Conservation (phyloP, 108 stramenopile species). For the Cyclotella baltica region DNA sequence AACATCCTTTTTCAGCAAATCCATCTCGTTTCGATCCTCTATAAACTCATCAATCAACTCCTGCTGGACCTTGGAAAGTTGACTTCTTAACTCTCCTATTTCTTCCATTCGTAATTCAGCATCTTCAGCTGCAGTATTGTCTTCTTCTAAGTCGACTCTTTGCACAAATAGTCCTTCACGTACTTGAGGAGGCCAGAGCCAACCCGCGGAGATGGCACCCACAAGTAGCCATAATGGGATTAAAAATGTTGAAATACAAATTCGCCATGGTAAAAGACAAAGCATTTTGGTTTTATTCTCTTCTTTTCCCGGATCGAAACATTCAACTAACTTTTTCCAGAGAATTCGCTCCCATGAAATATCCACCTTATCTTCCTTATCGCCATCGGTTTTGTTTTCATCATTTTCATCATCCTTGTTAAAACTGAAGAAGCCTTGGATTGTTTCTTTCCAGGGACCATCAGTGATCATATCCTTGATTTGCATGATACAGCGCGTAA, state of each 20-base stretch:
- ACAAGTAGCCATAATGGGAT: slow-evolving; percentile 81
- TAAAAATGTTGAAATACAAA: slow-evolving; percentile 61
- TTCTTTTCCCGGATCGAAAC: slow-evolving; percentile 74
- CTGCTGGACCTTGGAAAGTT: slow-evolving; percentile 57
- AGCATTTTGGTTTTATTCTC: slow-evolving; percentile 61
- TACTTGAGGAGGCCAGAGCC: slow-evolving; percentile 88
- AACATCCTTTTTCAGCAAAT: slow-evolving; percentile 64
- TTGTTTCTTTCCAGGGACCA: slow-evolving; percentile 45
- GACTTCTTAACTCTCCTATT: slow-evolving; percentile 61
- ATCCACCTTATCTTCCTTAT: slow-evolving; percentile 17
- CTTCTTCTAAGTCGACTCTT: slow-evolving; percentile 66
- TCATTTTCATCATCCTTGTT: slow-evolving; percentile 32
- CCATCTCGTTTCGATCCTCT: slow-evolving; percentile 72
- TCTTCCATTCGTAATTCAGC: slow-evolving; percentile 57
- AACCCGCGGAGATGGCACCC: slow-evolving; percentile 75
- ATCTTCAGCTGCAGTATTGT: slow-evolving; percentile 61
- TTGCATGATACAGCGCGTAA: not conserved
- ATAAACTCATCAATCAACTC: slow-evolving; percentile 68
- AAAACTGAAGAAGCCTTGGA: slow-evolving; percentile 30
- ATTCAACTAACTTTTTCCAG: slow-evolving; percentile 67
- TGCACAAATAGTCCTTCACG: slow-evolving; percentile 84
- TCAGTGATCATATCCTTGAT: slow-evolving; percentile 39
- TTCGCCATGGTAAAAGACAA: slow-evolving; percentile 47
- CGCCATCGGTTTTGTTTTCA: not conserved
- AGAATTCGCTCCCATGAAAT: slow-evolving; percentile 45